Base-by-base conservation (phyloP, 805 yeast genomes). In the Candida qinlingensis region DNA sequence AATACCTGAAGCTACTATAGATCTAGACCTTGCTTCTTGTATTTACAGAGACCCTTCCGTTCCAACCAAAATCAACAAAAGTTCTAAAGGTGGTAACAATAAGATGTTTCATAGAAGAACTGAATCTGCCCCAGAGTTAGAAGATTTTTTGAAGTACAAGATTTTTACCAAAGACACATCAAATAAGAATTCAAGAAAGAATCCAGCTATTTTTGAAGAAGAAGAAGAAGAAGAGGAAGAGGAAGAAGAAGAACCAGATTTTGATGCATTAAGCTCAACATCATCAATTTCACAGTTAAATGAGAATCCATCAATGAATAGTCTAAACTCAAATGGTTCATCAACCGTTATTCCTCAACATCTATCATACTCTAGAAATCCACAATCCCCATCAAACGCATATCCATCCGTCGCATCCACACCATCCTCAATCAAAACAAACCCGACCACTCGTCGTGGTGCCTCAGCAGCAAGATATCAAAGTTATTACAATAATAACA, bases 61-160 rank as follows among this genome's bases (percentile, higher is more conserved):
- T 5, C 44, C 46, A 6, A 35, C 36, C 3, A 46, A 48, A 10
- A 54, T 46, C 10, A 45, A 46, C 4, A 25, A 5, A 12, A 31
- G 39, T 2, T 47, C 51, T 5, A 65, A 67, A 64, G 19, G 3
- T 19, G 19, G 19, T 19, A 19, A 19, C 19, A 50, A 61, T 53
- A 52, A 61, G 61, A 51, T 58, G 43, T 53, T 64, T 6, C 83
- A 78, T 58, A 69, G 80, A 56, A 68, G 83, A 49, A 68, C 81
- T 1, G 83, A 78, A 59, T 74, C 80, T 38, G 83, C 83, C 0
- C 82, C 83, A 6, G 80, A 78, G 33, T 66, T 74, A 44, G 68
- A 72, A 36, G 68, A 68, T 46, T 62, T 66, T 48, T 44, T 54
- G 39, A 54, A 56, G 48, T 50, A 54, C 44, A 55, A 54, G 42